Conservation (phyloP, 257 asterid genomes). For the Lycium barbarum region DNA sequence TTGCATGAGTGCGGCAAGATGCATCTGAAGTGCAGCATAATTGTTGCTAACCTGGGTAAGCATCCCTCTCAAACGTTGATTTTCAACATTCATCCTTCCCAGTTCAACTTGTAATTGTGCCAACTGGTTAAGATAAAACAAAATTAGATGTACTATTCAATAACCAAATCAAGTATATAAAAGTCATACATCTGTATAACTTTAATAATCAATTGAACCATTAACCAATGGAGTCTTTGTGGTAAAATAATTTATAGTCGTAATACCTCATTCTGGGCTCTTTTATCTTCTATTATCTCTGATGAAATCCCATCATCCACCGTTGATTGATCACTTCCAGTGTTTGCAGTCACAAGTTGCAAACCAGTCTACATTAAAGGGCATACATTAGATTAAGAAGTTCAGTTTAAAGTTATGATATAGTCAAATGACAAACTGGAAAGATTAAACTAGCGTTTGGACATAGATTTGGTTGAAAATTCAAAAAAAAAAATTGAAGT, state of each 20-base stretch:
- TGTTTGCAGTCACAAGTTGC: constrained; percentile 75
- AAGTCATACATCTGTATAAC: neutral
- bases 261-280: constrained; percentile 69
- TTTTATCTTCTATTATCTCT: constrained; percentile 48
- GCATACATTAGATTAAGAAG: neutral
- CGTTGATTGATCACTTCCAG: constrained; percentile 87
- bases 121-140: constrained; percentile 39
- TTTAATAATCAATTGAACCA: too few species aligned
- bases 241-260: neutral
- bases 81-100: constrained; percentile 69
- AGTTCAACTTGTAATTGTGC: constrained; percentile 69
- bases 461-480: too few species aligned
- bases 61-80: constrained; percentile 77
- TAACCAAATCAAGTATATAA: neutral
- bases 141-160: neutral
- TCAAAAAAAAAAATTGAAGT: too few species aligned
- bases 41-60: constrained; percentile 67
- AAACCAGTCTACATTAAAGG: constrained; percentile 68
- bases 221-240: neutral
- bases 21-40: constrained; percentile 67
- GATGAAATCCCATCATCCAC: constrained; percentile 71
- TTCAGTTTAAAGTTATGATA: neutral
- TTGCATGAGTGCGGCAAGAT: constrained; percentile 56
- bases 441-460: neutral
- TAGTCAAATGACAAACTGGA: neutral